A percentile compares a stretch with the other conserved stretches of the same genome.
Conservation (phyloP, 75 land plant genomes). For the Pinus tabuliformis region DNA sequence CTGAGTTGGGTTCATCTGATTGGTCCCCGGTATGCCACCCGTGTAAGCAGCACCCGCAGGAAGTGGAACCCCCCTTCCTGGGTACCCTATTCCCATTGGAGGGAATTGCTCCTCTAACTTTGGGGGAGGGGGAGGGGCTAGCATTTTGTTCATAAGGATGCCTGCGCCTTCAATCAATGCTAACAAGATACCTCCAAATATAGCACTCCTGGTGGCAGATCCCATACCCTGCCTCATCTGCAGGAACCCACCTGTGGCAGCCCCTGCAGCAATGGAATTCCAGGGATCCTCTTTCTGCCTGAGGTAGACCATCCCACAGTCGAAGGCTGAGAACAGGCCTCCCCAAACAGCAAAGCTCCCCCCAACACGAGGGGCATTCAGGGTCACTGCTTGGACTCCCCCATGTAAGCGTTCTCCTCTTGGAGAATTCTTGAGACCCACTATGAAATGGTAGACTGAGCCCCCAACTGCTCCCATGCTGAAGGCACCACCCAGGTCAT, state of each 20-base stretch:
- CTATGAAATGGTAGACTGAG: conserved; percentile 78
- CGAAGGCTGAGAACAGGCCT: conserved; percentile 84
- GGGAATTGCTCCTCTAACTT: conserved; percentile 31
- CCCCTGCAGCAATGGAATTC: conserved; percentile 94
- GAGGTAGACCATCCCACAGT: conserved; percentile 85
- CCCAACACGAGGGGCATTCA: conserved; percentile 88
- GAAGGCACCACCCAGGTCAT: conserved; percentile 90
- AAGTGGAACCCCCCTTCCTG: conserved; percentile 19
- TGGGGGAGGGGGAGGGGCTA: conserved; percentile 36
- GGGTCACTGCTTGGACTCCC: conserved; percentile 71
- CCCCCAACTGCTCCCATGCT: conserved; percentile 97
- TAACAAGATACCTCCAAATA: conserved; percentile 76
- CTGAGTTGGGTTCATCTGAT: conserved; percentile 6
- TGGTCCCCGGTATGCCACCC: conserved; percentile 10
- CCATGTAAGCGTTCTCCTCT: conserved; percentile 72
- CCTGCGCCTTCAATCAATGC: conserved; percentile 93
- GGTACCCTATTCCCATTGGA: conserved; percentile 20
- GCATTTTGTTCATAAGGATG: conserved; percentile 64
- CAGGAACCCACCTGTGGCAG: conserved; percentile 91
- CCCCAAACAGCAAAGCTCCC: conserved; percentile 99
- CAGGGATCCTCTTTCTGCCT: conserved; percentile 98
- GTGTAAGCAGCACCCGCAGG: conserved; percentile 12
- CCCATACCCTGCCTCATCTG: conserved; percentile 68
- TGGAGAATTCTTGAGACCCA: conserved; percentile 79
- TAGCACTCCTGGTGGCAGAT: conserved; percentile 59